phyloP scores from a whole-genome alignment of 2,329 filamentous ascomycete species.

The Hypoxylon sp. region DNA sequence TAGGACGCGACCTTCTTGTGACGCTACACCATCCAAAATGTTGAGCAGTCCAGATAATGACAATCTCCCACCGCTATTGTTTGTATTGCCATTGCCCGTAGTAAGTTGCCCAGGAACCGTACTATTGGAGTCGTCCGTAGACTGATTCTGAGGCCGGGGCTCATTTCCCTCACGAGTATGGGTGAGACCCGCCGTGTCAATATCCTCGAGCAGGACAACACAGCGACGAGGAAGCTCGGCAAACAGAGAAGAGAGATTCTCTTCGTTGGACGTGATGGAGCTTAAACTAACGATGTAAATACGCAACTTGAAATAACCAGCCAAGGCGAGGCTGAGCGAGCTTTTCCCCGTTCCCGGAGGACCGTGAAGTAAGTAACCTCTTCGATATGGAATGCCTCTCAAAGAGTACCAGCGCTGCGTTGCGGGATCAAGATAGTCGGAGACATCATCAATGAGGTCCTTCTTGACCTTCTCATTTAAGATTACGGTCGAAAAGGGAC shows the following conservation, averaged over 20 bases:
- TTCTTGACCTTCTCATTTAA: constrained; percentile 73
- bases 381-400: constrained; percentile 86
- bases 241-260: constrained; percentile 75
- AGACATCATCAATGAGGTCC: constrained; percentile 71
- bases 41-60: constrained; percentile 85
- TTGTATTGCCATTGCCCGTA: constrained; percentile 50
- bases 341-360: constrained; percentile 87
- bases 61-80: constrained; percentile 59
- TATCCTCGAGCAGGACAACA: constrained; percentile 82
- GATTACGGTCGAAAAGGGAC: constrained; percentile 76
- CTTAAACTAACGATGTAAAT: constrained; percentile 81
- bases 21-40: constrained; percentile 81
- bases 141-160: constrained; percentile 33
- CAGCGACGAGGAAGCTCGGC: constrained; percentile 77
- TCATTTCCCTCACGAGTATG: constrained; percentile 65
- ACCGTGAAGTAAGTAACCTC: constrained; percentile 86
- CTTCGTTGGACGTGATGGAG: constrained; percentile 74
- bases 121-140: constrained; percentile 43
- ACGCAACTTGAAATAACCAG: constrained; percentile 77
- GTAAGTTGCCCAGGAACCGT: constrained; percentile 56
- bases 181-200: constrained; percentile 79
- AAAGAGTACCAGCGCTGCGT: constrained; percentile 85
- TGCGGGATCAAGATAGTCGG: constrained; percentile 73
- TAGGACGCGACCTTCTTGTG: constrained; percentile 73
- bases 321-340: constrained; percentile 77